A percentile compares a stretch with the other conserved stretches of the same genome.
These are phyloP conservation scores for Astrothelium macrocarpum DNA, from an alignment of 495 filamentous ascomycete species.

Conservation along the genomic window DNA sequence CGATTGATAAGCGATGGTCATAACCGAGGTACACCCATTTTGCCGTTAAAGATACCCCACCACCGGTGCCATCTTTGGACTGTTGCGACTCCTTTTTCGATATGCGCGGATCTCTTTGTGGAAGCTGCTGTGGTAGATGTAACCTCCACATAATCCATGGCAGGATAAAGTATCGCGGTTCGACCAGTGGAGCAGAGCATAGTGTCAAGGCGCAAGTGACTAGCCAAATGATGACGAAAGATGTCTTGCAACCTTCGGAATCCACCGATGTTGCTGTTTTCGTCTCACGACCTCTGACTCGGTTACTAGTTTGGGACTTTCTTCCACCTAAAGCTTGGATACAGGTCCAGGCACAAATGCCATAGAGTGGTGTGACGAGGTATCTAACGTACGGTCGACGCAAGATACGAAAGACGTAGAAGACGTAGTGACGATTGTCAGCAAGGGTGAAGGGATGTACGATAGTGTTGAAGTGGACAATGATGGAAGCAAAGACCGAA, in stretches of 20 bases:
- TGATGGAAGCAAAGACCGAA: constrained; percentile 40
- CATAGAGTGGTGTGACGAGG: constrained; percentile 52
- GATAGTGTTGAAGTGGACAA: constrained; percentile 77
- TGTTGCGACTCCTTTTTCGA: neutral
- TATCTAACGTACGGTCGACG: constrained; percentile 58
- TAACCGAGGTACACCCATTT: constrained; percentile 15
- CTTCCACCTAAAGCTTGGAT: constrained; percentile 45
- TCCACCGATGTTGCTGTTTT: constrained; percentile 27
- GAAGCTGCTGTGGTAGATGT: constrained; percentile 47
- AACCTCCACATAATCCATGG: constrained; percentile 93
- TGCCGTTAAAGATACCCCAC: constrained; percentile 10
- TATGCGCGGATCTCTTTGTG: neutral
- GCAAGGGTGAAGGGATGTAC: constrained; percentile 94
- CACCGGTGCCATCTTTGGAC: neutral
- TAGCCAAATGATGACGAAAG: constrained; percentile 61
- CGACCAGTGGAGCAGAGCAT: constrained; percentile 80
- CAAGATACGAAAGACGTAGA: constrained; percentile 87
- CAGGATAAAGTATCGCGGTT: constrained; percentile 88
- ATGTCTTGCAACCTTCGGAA: constrained; percentile 30
- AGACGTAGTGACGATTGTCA: constrained; percentile 93
- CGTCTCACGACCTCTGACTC: constrained; percentile 9
- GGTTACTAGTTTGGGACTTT: neutral
- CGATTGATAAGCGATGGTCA: constrained; percentile 48
- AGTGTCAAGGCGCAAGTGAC: constrained; percentile 64
- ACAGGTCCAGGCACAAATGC: constrained; percentile 49